Base-by-base conservation (phyloP, 2,329 filamentous ascomycete genomes). In the Diplocarpon rosae region DNA sequence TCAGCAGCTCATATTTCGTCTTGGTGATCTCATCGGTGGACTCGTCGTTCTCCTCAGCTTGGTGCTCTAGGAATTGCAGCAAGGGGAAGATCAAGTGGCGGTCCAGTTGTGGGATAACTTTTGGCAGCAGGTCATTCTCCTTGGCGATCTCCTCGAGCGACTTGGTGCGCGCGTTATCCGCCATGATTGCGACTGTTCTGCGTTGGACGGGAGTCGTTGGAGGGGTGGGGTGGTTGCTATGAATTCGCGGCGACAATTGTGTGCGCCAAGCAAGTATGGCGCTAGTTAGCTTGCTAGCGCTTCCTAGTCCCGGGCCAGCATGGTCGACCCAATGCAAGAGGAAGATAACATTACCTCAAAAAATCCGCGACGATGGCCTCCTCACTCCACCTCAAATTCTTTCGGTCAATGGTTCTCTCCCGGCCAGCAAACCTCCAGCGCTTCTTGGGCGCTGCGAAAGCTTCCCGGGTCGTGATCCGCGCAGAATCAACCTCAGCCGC, bases 71-170 rank as follows among this genome's bases (percentile, higher is more conserved):
- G 68, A 95, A 95, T 70, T 95, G 89, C 64, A 98, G 82, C 53
- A 98, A 78, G 55, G 92, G 92, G 70, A 94, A 98, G 63, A 96
- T 85, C 59, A 98, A 75, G 66, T 98, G 92, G 57, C 92, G 82
- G 72, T 95, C 92, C 66, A 98, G 85, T 66, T 93, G 81, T 56
- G 81, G 81, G 64, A 95, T 84, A 62, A 98, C 73, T 69, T 89
- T 88, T 59, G 87, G 85, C 59, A 95, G 77, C 53, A 96, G 57
- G 43, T 66, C 65, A 37, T 68, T 65, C 56, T 69, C 69, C 56
- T 69, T 69, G 54, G 66, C 64, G 48, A 72, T 59, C 49, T 67
- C 63, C 57, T 71, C 69, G 50, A 70, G 68, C 45, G 68, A 66
- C 46, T 67, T 66, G 45, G 69, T 52, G 49, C 53, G 49, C 48